Evolutionary conservation across 192 early-diverging fungal genomes (phyloP).

Genomic region (Kappamyces sp.): DNA sequence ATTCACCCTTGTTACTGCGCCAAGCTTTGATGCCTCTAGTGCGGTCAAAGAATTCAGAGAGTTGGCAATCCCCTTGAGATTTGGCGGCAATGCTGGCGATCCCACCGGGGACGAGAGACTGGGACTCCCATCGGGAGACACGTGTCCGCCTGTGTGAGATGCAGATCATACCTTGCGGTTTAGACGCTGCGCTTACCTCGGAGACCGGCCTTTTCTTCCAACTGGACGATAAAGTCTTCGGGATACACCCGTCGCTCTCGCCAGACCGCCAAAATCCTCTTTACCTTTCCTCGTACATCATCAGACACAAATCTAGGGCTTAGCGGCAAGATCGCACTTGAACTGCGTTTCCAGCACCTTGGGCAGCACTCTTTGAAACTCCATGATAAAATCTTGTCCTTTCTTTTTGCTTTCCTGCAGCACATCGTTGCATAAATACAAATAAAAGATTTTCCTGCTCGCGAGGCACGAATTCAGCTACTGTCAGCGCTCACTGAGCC

Average conservation of each 20-base stretch:
- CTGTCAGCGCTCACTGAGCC: too few species aligned
- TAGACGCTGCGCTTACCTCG: too few species aligned
- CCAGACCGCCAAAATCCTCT: constrained; percentile 9
- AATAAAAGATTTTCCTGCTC: background rate
- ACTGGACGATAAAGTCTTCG: background rate
- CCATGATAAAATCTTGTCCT: background rate
- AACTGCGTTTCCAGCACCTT: background rate
- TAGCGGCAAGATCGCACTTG: background rate
- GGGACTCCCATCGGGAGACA: too few species aligned
- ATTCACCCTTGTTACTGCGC: too few species aligned
- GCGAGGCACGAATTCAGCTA: too few species aligned
- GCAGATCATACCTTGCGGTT: too few species aligned
- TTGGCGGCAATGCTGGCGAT: too few species aligned
- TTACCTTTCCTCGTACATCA: constrained; percentile 2
- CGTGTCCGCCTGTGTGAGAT: too few species aligned
- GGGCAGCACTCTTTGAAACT: constrained; percentile 9
- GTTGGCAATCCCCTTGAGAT: too few species aligned
- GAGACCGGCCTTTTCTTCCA: background rate
- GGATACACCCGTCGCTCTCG: constrained; percentile 6
- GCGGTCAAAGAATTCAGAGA: too few species aligned
- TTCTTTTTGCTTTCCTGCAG: constrained; percentile 6
- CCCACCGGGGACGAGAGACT: too few species aligned
- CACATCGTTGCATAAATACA: constrained; percentile 13
- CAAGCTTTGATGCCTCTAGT: too few species aligned
- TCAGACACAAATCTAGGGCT: background rate